Conservation (phyloP, 2,329 filamentous ascomycete species). For the Thermoascus crustaceus region DNA sequence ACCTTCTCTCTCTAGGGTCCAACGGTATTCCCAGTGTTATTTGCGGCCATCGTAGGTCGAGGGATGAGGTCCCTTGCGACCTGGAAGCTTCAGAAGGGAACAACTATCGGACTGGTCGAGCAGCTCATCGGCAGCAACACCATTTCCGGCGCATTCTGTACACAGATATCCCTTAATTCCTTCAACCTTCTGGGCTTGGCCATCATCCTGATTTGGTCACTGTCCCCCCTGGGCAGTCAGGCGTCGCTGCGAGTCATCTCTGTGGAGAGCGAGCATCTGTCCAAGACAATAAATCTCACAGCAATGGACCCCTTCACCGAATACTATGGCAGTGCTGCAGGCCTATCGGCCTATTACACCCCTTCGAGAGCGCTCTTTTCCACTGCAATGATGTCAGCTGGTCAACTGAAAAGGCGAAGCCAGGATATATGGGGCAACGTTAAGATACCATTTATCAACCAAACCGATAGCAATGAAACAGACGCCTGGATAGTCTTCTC, state of each 20-base stretch:
- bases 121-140: background rate
- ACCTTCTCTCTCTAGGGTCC: conserved; percentile 1
- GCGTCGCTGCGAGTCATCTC: conserved; percentile 1
- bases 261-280: background rate
- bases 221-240: conserved; percentile 3
- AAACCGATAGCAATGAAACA: background rate
- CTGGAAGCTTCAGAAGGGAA: background rate
- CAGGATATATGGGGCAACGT: conserved; percentile 3
- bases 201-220: conserved; percentile 1
- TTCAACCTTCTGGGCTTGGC: background rate
- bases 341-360: background rate
- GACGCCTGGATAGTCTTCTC: background rate
- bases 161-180: background rate
- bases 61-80: background rate
- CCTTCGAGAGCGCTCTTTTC: background rate
- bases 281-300: background rate
- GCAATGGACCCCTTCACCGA: background rate
- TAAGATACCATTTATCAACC: background rate
- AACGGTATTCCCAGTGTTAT: conserved; percentile 2
- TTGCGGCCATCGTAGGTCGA: conserved; percentile 1
- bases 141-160: background rate
- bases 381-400: background rate
- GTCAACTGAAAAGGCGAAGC: background rate
- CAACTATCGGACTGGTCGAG: background rate
- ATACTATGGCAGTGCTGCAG: background rate